phyloP scores from a whole-genome alignment of 805 yeast genomes.

The Candida insectorum region DNA sequence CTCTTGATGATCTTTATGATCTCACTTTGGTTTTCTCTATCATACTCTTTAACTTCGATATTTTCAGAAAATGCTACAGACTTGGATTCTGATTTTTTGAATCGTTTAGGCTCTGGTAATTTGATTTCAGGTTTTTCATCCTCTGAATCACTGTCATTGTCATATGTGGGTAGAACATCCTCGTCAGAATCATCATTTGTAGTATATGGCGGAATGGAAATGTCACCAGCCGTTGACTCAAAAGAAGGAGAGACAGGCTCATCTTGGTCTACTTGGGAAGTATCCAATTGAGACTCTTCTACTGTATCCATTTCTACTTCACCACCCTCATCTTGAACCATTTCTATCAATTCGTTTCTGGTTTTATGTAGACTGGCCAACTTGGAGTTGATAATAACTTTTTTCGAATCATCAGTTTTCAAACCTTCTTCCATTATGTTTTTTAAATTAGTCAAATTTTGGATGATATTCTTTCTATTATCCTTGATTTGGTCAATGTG shows the following conservation, averaged over 20 bases:
- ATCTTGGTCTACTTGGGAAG: slow-evolving; percentile 1
- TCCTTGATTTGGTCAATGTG: slow-evolving; percentile 30
- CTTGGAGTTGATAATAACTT: slow-evolving; percentile 25
- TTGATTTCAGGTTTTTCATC: slow-evolving; percentile 3
- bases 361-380: slow-evolving; percentile 25
- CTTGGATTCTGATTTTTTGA: slow-evolving; percentile 19
- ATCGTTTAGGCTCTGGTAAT: slow-evolving; percentile 9
- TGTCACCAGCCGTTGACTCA: not conserved
- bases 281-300: not conserved
- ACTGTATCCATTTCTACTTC: slow-evolving; percentile 20
- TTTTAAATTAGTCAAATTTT: slow-evolving; percentile 22
- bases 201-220: not conserved
- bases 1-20: slow-evolving; percentile 19
- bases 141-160: slow-evolving; percentile 15
- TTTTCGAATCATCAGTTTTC: slow-evolving; percentile 31
- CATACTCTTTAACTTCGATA: slow-evolving; percentile 39
- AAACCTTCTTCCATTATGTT: slow-evolving; percentile 25
- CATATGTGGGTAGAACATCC: slow-evolving; percentile 21
- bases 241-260: slow-evolving; percentile 7
- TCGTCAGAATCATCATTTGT: slow-evolving; percentile 21
- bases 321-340: slow-evolving; percentile 15
- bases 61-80: slow-evolving; percentile 42
- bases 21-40: slow-evolving; percentile 31
- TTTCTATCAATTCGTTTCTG: slow-evolving; percentile 28
- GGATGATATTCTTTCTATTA: slow-evolving; percentile 23